These are phyloP conservation scores for Thraustotheca clavata DNA, from an alignment of 352 stramenopile genomes.

Conservation along the genomic window DNA sequence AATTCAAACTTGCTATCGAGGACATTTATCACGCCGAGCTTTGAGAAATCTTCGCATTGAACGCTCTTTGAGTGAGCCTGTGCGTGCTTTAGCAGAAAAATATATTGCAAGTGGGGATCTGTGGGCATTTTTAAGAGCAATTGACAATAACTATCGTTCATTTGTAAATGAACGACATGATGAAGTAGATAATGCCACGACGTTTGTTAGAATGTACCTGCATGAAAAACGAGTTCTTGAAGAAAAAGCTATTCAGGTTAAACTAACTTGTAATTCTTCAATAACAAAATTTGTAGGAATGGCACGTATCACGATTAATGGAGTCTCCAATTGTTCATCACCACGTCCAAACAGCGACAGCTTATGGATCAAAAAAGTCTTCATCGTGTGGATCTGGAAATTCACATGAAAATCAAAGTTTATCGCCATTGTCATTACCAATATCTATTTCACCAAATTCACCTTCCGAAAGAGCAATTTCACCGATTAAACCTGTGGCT, in stretches of 20 bases:
- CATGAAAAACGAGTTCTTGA: background rate
- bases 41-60: background rate
- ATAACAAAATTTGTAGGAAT: background rate
- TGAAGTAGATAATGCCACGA: conserved; percentile 19
- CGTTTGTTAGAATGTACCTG: conserved; percentile 16
- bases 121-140: conserved; percentile 6
- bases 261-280: background rate
- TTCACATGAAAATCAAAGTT: background rate
- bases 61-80: background rate
- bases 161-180: background rate
- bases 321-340: conserved; percentile 8
- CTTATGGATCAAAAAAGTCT: background rate
- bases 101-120: conserved; percentile 11
- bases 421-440: background rate
- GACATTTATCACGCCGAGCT: background rate
- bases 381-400: background rate
- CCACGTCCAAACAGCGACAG: background rate
- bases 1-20: conserved; percentile 3
- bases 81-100: background rate
- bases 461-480: background rate
- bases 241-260: conserved; percentile 4
- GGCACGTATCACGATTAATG: conserved; percentile 12
- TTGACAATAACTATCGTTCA: conserved; percentile 10
- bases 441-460: background rate
- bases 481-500: background rate